Base-by-base conservation (phyloP, 116 monocot species). In the Papilionanthe hybrid region DNA sequence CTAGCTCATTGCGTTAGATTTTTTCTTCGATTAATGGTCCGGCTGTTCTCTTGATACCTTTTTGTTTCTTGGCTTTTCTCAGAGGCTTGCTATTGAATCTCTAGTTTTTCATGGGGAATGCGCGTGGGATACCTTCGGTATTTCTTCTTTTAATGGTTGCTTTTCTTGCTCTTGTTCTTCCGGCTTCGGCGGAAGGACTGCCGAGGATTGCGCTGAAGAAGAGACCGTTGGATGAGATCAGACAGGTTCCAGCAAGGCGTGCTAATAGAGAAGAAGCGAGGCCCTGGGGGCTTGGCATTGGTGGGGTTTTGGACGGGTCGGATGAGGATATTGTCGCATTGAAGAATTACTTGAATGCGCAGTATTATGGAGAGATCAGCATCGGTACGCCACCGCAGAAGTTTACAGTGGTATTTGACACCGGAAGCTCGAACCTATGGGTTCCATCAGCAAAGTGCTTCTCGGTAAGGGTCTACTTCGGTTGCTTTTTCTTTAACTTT, bases 321-420 rank as follows among this genome's bases (percentile, higher is more conserved):
- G 80, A 56, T 22, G 78, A 74, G 11, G 91, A 88, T 57, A 78
- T 91, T 53, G n/a, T 91, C 9, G 75, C 82, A 20, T 80, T 91
- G 28, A 88, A 88, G 82, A 88, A 91, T 82, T 91, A 88, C 78
- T 81, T 91, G 88, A 88, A 91, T 77, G 91, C 91, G 9, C 88
- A 88, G 81, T 91, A 91, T 72, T 91, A 84, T 30, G 91, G 90
- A 78, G 88, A 91, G 79, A 91, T 91, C 27, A 86, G 88, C 58
- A 78, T 90, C 48, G 90, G 90, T 15, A 77, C 86, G 4, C 90
- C 90, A n/a, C 74, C 90, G 13, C 91, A 91, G 84, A 91, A 88
- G 72, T 91, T 91, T 76, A 86, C 88, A 2, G 88, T 88, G 47
- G 82, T 91, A 57, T 91, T 91, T 42, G 91, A 91, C 48, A 88